These are phyloP conservation scores for Bipolaris victoriae DNA, from an alignment of 2,329 filamentous ascomycete species.

Conservation along the genomic window DNA sequence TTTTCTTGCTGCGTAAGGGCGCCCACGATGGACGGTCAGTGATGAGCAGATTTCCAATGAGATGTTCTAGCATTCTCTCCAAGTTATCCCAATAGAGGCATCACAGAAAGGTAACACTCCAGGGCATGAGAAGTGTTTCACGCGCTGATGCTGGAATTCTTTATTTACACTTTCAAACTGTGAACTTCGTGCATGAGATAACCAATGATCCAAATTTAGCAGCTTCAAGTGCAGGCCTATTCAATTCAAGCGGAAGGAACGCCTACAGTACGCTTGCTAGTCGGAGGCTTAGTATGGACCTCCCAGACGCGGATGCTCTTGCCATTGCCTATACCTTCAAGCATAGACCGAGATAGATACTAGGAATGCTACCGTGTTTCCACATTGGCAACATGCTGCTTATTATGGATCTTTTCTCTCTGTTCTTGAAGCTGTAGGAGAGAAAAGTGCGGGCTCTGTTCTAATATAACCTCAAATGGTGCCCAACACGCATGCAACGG, in stretches of 20 bases:
- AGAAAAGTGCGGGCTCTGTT: constrained; percentile 8
- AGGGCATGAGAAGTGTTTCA: constrained; percentile 15
- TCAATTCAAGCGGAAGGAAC: constrained; percentile 14
- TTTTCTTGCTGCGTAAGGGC: constrained; percentile 40
- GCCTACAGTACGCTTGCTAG: constrained; percentile 16
- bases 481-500: constrained; percentile 3
- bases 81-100: constrained; percentile 13
- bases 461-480: constrained; percentile 12
- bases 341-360: constrained; percentile 6
- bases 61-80: constrained; percentile 8
- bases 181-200: constrained; percentile 14
- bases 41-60: constrained; percentile 18
- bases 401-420: constrained; percentile 6
- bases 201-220: not conserved
- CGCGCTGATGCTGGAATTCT: constrained; percentile 12
- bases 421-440: constrained; percentile 14
- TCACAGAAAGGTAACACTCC: not conserved
- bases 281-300: constrained; percentile 16
- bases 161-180: constrained; percentile 17
- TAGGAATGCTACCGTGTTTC: not conserved
- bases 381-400: not conserved
- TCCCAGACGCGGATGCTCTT: constrained; percentile 8
- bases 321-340: constrained; percentile 14
- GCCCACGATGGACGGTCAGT: constrained; percentile 30
- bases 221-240: constrained; percentile 3